Evolutionary conservation across 495 filamentous ascomycete species (phyloP), one percentile per base, ranked within the genome.

Genomic region (Penicillium arizonense): DNA sequence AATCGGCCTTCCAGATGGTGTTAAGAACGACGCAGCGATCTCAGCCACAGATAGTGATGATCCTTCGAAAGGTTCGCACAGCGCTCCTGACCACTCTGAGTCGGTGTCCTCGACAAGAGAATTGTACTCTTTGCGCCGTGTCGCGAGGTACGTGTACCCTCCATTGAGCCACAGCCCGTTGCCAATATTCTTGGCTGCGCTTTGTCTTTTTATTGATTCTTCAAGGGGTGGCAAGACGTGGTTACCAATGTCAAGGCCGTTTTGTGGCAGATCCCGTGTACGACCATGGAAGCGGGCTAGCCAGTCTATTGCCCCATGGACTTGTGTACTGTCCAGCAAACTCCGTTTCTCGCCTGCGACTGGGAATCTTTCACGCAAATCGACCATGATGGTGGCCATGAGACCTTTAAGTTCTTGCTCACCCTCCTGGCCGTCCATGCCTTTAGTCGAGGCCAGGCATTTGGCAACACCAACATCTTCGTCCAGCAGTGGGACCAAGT

Each of bases 61-160:
- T 3, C 50, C 53, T 10, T 61, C 53, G 1, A 33, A 28, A 1
- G 33, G 3, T n/a, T 8, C 38, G 23, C 67, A 70, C 44, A 74
- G 5, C 6, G 55, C 51, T 8, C 52, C 53, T 4, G 59, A 67
- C 71, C 71, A 74, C 52, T 72, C 71, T 9, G 67, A 72, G 32
- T 61, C 39, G 0, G 37, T 41, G 16, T 72, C 69, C 9, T 59
- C 35, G 6, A 35, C 57, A 0, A 74, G 57, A 18, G 63, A 62
- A 38, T 52, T 56, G 13, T 71, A 72, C 52, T 74, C 71, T 44
- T 47, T 64, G 14, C 61, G 52, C 39, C 71, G 63, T 5, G 71
- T 74, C 21, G 69, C 62, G 32, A 74, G 71, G 18, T 74, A 74
- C 30, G 71, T 72, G 38, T 74, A 74, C 7, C 71, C 71, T 5